phyloP scores from a whole-genome alignment of 2,329 filamentous ascomycete genomes.

The Fusarium goolgardi region DNA sequence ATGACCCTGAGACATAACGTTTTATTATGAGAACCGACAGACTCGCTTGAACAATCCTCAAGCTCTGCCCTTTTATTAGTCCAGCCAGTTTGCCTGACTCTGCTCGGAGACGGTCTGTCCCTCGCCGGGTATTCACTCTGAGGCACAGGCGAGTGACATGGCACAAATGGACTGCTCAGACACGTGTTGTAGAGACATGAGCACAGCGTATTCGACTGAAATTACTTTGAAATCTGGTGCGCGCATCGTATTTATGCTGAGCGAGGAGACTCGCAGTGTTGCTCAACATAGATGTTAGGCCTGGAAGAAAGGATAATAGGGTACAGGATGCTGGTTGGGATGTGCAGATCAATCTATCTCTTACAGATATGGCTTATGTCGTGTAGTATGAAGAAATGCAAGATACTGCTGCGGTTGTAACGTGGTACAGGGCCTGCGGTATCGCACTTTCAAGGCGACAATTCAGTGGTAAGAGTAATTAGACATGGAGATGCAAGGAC shows the following conservation, averaged over 20 bases:
- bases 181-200: slow-evolving; percentile 38
- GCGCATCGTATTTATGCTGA: slow-evolving; percentile 12
- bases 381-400: slow-evolving; percentile 37
- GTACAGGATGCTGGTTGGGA: neutral
- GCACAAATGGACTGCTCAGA: slow-evolving; percentile 26
- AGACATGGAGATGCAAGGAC: slow-evolving; percentile 7
- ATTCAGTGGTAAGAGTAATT: slow-evolving; percentile 12
- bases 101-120: slow-evolving; percentile 25
- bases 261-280: slow-evolving; percentile 6
- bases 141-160: slow-evolving; percentile 31
- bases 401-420: slow-evolving; percentile 43
- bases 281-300: neutral
- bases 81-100: slow-evolving; percentile 29
- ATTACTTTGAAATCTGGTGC: slow-evolving; percentile 12
- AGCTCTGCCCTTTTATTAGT: slow-evolving; percentile 7
- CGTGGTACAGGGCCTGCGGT: slow-evolving; percentile 32
- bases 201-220: slow-evolving; percentile 21
- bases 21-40: slow-evolving; percentile 28
- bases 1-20: slow-evolving; percentile 29
- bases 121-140: slow-evolving; percentile 37
- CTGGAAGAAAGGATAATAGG: neutral
- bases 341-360: slow-evolving; percentile 29
- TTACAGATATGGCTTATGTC: slow-evolving; percentile 24
- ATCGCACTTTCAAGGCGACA: slow-evolving; percentile 20
- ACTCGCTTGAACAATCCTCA: slow-evolving; percentile 43